Evolutionary conservation across 2,329 filamentous ascomycete species (phyloP), one percentile per base, ranked within the genome.

Genomic region (Colletotrichum sp.): DNA sequence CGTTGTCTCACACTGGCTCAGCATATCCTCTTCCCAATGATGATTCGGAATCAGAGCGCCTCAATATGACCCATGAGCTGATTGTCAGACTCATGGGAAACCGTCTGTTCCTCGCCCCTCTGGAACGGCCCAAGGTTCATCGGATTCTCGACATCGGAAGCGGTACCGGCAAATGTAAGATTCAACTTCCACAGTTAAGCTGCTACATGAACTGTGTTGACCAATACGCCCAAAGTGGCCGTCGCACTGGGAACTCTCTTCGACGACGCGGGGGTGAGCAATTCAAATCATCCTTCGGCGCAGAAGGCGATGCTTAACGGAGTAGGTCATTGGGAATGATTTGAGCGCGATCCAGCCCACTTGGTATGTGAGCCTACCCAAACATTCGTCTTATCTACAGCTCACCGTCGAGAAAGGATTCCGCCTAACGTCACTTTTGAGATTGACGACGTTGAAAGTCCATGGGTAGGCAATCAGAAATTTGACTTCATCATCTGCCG

Each of bases 101-200:
- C 9, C 30, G 63, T 26, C 52, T 72, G 6, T 68, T 34, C 36
- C 18, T 32, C 4, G 70, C 63, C 7, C 70, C 63, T 21, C 18
- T 72, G 16, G 28, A 72, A 16, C 52, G 30, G 13, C 32, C 39
- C n/a, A 72, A 68, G 34, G n/a, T 62, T 12, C 49, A 68, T 5
- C 85, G 85, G 28, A 88, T 92, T 21, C 84, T 92, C 13, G 90
- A 92, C 79, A 84, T 92, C 10, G 90, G 90, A 62, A 92, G 89
- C 12, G 92, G 92, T 21, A 92, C 90, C 1, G 92, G 92, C 6
- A 91, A 92, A 75, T 93, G 92, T 79, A 72, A 65, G 30, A 21
- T 21, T 39, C 15, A 8, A 5, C 36, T 18, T 39, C 15, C 16
- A 3, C 5, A 16, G 2, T 18, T 3, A 16, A 39, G 36, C 13